phyloP scores from a whole-genome alignment of 1,139 yeast genomes.

The Suzukiozyma palmioleophila region DNA sequence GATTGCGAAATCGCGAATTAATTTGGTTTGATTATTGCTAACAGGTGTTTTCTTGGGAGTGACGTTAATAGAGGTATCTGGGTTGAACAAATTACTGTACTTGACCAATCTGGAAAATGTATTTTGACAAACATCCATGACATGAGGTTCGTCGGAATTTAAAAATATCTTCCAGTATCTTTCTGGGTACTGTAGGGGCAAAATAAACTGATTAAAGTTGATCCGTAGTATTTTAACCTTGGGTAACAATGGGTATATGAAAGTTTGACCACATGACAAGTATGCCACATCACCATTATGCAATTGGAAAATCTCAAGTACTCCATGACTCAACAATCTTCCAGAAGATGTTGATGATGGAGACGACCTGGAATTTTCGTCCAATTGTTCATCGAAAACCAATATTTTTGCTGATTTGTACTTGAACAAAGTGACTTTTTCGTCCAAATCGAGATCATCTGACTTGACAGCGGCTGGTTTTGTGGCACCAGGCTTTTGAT shows the following conservation, averaged over 20 bases:
- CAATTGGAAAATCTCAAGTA: constrained; percentile 58
- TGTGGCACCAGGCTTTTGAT: neutral
- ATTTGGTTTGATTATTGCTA: constrained; percentile 1
- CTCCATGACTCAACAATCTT: constrained; percentile 56
- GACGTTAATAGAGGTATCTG: neutral
- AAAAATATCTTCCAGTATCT: constrained; percentile 65
- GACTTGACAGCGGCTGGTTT: neutral
- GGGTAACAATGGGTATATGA: constrained; percentile 61
- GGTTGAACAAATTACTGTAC: constrained; percentile 36
- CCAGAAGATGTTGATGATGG: constrained; percentile 26
- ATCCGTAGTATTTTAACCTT: constrained; percentile 54
- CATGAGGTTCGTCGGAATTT: constrained; percentile 29
- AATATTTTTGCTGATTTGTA: constrained; percentile 35
- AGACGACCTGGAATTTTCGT: constrained; percentile 10
- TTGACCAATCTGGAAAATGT: constrained; percentile 39
- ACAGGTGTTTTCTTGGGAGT: neutral
- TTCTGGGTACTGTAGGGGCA: constrained; percentile 68
- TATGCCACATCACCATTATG: constrained; percentile 63
- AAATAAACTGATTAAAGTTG: constrained; percentile 47
- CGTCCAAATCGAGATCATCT: constrained; percentile 23
- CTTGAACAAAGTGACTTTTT: constrained; percentile 35
- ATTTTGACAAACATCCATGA: constrained; percentile 31
- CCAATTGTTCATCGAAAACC: constrained; percentile 39
- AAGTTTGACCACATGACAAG: constrained; percentile 53
- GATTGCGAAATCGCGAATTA: constrained; percentile 2